A percentile compares a stretch with the other conserved stretches of the same genome.
phyloP scores from a whole-genome alignment of 345 rosid species.

The Geranium brycei region DNA sequence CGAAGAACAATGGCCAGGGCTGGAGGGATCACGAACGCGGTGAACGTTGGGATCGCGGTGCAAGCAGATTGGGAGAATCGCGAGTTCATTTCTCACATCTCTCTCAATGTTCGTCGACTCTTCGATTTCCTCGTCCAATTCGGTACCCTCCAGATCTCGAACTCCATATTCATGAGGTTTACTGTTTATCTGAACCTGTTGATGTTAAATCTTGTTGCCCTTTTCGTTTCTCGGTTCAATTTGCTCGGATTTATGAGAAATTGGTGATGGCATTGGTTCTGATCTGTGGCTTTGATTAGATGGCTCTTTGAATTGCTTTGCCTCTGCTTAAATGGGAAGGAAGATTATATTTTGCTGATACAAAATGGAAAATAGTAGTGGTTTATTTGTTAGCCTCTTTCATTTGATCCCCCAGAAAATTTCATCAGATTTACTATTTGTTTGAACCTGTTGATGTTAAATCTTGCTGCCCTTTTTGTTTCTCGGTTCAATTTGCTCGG shows the following conservation, averaged over 20 bases:
- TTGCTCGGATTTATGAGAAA: too few relatives aligned
- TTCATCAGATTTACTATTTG: neutral
- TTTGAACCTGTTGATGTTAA: neutral
- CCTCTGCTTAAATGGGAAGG: too few relatives aligned
- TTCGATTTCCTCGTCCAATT: conserved; percentile 93
- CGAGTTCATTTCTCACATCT: conserved; percentile 89
- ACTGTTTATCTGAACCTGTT: neutral
- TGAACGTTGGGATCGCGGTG: conserved; percentile 98
- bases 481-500: too few relatives aligned
- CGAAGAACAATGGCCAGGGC: conserved; percentile 60
- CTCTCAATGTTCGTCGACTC: conserved; percentile 97
- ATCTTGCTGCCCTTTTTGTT: neutral
- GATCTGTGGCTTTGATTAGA: too few relatives aligned
- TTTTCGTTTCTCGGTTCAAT: neutral
- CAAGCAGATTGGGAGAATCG: conserved; percentile 99
- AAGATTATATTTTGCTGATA: too few relatives aligned
- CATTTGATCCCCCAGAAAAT: too few relatives aligned
- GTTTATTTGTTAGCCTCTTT: too few relatives aligned
- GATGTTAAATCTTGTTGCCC: neutral
- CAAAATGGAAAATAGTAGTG: too few relatives aligned
- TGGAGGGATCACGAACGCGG: conserved; percentile 95
- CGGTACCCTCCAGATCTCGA: conserved; percentile 25
- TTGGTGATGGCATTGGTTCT: too few relatives aligned
- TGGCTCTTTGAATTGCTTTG: too few relatives aligned
- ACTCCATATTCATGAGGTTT: neutral